Base-by-base conservation (phyloP, 176 grass and related monocot species). In the Neostapfia colusana region DNA sequence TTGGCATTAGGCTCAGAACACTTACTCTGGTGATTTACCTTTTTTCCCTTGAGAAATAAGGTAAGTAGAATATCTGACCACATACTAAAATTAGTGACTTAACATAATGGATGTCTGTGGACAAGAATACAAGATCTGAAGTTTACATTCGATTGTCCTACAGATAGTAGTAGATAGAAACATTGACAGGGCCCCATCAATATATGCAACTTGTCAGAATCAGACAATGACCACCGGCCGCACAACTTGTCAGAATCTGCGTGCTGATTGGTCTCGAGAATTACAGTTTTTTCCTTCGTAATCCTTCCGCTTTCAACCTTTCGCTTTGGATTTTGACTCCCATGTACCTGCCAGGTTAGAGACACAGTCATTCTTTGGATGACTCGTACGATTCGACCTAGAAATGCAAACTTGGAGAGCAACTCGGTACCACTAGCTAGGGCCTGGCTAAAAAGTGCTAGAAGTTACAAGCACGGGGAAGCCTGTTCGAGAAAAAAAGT, bases 301-400 rank as follows among this genome's bases (percentile, higher is more conserved):
- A 31, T 25, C 62, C 81, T 79, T 45, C 55, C 69, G 63, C 53
- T 41, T n/a, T 45, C 67, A 89, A 26, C 21, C 86, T 89, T 35
- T 92, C 83, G 23, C 85, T 78, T 79, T 84, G 79, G 27, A 93
- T 88, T 71, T 81, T 88, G 67, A 97, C 55, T 41, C 87, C 93
- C 93, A 97, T 90, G 26, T 93, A 93, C 88, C 90, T 97, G 76
- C 55, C 75, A 83, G 50, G 10, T 74, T n/a, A 75, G 55, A 84
- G 63, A 84, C 54, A 84, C 2, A 37, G 75, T 80, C 80, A 79
- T 12, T 45, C 10, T 17, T 9, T 12, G 34, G 58, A 67, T 69
- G 34, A 83, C 79, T 8, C 51, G 66, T 28, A 53, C 43, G 43
- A 83, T 88, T 67, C 20, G 55, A 84, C 75, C 80, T 69, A 79